phyloP scores from a whole-genome alignment of 139 green algal species.

The Haematococcus sp. region DNA sequence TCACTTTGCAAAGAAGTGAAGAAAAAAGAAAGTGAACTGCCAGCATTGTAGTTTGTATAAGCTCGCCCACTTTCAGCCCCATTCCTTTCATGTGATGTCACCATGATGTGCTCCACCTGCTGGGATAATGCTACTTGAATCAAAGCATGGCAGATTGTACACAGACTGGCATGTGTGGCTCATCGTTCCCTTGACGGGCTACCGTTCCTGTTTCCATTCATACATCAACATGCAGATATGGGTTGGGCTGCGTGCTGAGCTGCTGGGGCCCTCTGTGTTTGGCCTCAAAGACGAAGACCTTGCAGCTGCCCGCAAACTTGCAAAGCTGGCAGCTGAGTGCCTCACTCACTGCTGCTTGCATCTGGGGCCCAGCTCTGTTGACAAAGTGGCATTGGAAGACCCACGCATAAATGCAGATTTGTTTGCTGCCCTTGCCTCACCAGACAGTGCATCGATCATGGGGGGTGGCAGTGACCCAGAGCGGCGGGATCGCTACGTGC shows the following conservation, averaged over 20 bases:
- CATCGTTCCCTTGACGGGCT: not conserved
- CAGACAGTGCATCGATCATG: no score
- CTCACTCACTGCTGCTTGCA: not conserved
- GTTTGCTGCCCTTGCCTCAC: not conserved
- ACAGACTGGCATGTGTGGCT: not conserved
- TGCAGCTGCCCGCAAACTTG: not conserved
- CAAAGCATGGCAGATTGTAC: not conserved
- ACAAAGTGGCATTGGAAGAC: not conserved
- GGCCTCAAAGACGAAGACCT: constrained; percentile 4
- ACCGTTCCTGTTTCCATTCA: not conserved
- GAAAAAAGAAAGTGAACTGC: no score
- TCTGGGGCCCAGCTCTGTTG: not conserved
- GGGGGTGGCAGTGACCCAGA: not conserved
- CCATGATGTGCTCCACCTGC: no score
- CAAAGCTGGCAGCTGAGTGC: not conserved
- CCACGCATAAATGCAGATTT: not conserved
- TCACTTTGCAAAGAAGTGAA: no score
- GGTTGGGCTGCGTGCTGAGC: constrained; percentile 9
- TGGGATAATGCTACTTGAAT: not conserved
- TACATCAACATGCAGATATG: constrained; percentile 6
- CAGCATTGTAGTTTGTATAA: no score
- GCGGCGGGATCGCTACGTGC: not conserved
- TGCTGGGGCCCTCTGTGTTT: not conserved
- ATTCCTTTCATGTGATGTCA: no score
- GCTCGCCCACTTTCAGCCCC: no score